Evolutionary conservation across 2,329 filamentous ascomycete species (phyloP).

Genomic region (Zasmidium cellare): DNA sequence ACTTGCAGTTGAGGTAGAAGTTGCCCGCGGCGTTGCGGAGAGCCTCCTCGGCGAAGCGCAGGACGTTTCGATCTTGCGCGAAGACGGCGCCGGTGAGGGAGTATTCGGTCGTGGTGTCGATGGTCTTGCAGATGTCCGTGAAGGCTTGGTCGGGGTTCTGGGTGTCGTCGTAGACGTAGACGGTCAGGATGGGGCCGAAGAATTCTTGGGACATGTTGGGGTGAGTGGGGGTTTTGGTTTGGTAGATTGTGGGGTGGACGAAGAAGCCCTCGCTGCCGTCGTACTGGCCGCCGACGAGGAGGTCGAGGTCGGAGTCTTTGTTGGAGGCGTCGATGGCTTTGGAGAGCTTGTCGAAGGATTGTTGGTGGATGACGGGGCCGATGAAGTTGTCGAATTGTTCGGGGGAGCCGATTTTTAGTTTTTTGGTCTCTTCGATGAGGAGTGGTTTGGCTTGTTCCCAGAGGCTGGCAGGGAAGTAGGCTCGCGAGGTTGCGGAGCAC

Average conservation of each 20-base stretch:
- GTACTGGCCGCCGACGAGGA: slow-evolving; percentile 74
- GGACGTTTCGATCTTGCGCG: slow-evolving; percentile 64
- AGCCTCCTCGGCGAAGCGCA: slow-evolving; percentile 69
- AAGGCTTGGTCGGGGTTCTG: slow-evolving; percentile 54
- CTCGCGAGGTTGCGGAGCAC: slow-evolving; percentile 79
- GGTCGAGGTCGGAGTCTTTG: slow-evolving; percentile 68
- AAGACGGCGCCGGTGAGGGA: slow-evolving; percentile 77
- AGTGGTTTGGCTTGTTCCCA: slow-evolving; percentile 71
- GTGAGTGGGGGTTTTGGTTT: slow-evolving; percentile 71
- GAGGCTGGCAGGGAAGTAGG: slow-evolving; percentile 74
- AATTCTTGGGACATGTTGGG: slow-evolving; percentile 74
- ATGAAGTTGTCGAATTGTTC: slow-evolving; percentile 76
- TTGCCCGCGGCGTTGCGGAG: slow-evolving; percentile 75
- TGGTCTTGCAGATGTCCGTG: slow-evolving; percentile 58
- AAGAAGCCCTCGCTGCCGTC: slow-evolving; percentile 79
- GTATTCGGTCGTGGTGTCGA: slow-evolving; percentile 74
- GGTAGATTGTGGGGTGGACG: slow-evolving; percentile 80
- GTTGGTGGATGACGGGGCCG: slow-evolving; percentile 81
- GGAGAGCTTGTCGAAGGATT: slow-evolving; percentile 77
- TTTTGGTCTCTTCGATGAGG: slow-evolving; percentile 67
- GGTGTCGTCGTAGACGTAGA: slow-evolving; percentile 75
- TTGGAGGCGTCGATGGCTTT: slow-evolving; percentile 79
- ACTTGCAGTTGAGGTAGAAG: slow-evolving; percentile 86
- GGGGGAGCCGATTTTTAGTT: slow-evolving; percentile 70
- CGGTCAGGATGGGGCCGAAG: slow-evolving; percentile 74